Evolutionary conservation across 2,329 filamentous ascomycete genomes (phyloP).

Genomic region (Aspergillus piperis): DNA sequence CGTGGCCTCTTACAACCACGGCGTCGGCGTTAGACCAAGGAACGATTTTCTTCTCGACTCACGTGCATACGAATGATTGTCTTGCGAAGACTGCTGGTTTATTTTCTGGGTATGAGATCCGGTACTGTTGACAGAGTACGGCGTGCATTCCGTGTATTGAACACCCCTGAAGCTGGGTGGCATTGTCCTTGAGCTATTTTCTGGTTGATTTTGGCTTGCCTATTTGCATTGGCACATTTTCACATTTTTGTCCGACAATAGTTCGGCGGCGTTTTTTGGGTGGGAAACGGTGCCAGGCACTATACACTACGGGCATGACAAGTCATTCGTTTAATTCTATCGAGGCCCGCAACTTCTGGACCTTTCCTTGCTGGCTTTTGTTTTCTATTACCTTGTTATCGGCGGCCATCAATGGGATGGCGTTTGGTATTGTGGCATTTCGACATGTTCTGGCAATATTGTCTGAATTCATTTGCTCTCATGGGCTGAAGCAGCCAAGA

Average conservation of each 20-base stretch:
- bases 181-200: not conserved
- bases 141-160: constrained; percentile 18
- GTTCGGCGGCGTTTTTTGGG: constrained; percentile 1
- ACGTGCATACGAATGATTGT: constrained; percentile 28
- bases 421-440: constrained; percentile 6
- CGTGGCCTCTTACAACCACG: constrained; percentile 9
- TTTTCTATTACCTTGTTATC: too few relatives aligned
- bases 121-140: constrained; percentile 10
- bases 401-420: not conserved
- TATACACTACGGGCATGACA: not conserved
- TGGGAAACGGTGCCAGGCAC: not conserved
- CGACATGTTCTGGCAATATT: constrained; percentile 12
- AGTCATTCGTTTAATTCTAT: not conserved
- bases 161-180: constrained; percentile 5
- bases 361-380: not conserved
- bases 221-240: not conserved
- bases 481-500: constrained; percentile 1
- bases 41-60: constrained; percentile 13
- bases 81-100: constrained; percentile 15
- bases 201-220: not conserved
- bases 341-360: not conserved
- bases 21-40: constrained; percentile 24
- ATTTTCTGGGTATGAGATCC: constrained; percentile 16
- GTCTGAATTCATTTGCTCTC: constrained; percentile 6
- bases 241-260: not conserved